phyloP scores from a whole-genome alignment of 2,329 filamentous ascomycete genomes.

The Nakataea oryzae region DNA sequence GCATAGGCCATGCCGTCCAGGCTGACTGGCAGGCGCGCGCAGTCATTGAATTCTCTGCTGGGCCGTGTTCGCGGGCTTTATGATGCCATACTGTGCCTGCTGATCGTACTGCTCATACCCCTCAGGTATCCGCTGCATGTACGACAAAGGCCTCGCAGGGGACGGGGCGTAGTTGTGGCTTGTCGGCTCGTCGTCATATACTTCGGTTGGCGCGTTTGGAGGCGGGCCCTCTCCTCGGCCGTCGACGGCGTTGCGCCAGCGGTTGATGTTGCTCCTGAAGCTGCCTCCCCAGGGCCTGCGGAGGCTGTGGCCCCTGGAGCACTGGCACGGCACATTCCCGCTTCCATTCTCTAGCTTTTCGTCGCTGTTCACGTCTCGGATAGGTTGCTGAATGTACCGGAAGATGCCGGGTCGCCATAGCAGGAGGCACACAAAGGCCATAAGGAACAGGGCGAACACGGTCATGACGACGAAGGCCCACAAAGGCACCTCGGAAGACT shows the following conservation, averaged over 20 bases:
- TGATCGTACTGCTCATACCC: not conserved
- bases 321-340: not conserved
- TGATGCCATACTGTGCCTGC: not conserved
- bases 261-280: slow-evolving; percentile 1
- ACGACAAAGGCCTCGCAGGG: not conserved
- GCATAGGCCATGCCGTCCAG: not conserved
- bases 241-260: slow-evolving; percentile 1
- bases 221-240: not conserved
- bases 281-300: not conserved
- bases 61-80: not conserved
- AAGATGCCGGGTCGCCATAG: not conserved
- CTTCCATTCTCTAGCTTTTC: not conserved
- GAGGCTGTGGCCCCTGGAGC: not conserved
- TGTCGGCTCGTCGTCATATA: not conserved
- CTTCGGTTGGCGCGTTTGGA: not conserved
- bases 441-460: not conserved
- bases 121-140: not conserved
- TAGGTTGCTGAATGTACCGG: not conserved
- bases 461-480: slow-evolving; percentile 4
- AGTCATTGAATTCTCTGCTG: not conserved
- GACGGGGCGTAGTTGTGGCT: not conserved
- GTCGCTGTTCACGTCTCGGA: not conserved
- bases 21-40: too few species aligned
- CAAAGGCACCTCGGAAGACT: not conserved
- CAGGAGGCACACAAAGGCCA: not conserved